A percentile compares a stretch with the other conserved stretches of the same genome.
Conservation (phyloP, 2,329 filamentous ascomycete species). For the Monilinia polystroma region DNA sequence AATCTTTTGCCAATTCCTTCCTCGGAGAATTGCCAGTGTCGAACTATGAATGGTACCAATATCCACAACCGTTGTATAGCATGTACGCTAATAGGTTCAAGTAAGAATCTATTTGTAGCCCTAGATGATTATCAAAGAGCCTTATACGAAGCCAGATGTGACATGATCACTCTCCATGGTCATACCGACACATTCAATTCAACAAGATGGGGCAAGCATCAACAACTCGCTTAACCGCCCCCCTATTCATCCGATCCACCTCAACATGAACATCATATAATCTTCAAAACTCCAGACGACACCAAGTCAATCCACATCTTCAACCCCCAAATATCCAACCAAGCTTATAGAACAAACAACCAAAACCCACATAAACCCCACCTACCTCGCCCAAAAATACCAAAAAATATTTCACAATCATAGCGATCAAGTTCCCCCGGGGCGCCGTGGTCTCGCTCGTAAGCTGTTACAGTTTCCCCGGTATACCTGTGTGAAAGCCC, state of each 20-base stretch:
- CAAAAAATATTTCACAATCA: neutral
- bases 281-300: neutral
- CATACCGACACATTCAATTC: too few relatives aligned
- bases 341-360: neutral
- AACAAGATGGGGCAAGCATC: neutral
- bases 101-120: too few relatives aligned
- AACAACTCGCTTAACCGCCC: neutral
- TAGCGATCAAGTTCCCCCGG: constrained; percentile 2
- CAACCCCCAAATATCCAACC: neutral
- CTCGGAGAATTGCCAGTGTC: too few relatives aligned
- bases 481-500: constrained; percentile 14
- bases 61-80: too few relatives aligned
- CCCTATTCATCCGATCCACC: neutral
- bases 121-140: too few relatives aligned
- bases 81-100: too few relatives aligned
- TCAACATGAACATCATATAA: neutral
- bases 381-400: neutral
- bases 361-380: neutral
- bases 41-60: too few relatives aligned
- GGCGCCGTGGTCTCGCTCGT: neutral
- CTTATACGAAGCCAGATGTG: too few relatives aligned
- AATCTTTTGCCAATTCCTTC: too few relatives aligned
- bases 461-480: constrained; percentile 6
- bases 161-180: too few relatives aligned
- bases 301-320: neutral